Conservation (phyloP, 805 yeast species). For the Schizosaccharomyces pombe region DNA sequence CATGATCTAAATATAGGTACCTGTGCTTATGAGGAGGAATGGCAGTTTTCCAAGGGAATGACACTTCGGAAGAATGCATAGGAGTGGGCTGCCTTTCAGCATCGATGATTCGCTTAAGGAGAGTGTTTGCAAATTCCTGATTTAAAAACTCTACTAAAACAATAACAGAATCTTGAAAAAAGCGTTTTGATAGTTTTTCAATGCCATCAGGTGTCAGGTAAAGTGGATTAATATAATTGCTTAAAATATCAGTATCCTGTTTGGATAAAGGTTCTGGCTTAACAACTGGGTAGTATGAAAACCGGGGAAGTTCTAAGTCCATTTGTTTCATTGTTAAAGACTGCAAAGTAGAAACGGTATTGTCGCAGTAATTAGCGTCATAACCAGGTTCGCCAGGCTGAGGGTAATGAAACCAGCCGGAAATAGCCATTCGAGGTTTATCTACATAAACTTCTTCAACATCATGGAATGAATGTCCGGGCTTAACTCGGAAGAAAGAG, state of each 20-base stretch:
- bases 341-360: conserved; percentile 34
- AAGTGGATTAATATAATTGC: conserved; percentile 34
- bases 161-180: conserved; percentile 44
- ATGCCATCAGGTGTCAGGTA: conserved; percentile 23
- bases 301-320: background rate
- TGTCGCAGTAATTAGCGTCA: conserved; percentile 33
- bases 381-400: conserved; percentile 78
- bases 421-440: conserved; percentile 72
- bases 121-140: conserved; percentile 24
- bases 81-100: conserved; percentile 27
- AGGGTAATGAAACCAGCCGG: conserved; percentile 98
- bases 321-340: conserved; percentile 20
- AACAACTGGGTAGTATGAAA: background rate
- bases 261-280: background rate
- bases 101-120: conserved; percentile 23
- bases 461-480: conserved; percentile 90
- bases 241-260: conserved; percentile 8
- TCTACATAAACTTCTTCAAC: conserved; percentile 91
- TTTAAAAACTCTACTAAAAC: conserved; percentile 43
- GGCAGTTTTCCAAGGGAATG: conserved; percentile 69
- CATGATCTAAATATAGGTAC: conserved; percentile 45
- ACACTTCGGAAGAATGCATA: conserved; percentile 24
- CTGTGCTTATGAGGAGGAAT: conserved; percentile 87
- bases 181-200: conserved; percentile 24
- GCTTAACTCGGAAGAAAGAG: conserved; percentile 87